Evolutionary conservation across 805 yeast genomes (phyloP), one percentile per base, ranked within the genome.

Genomic region (Candida palmyrensis): DNA sequence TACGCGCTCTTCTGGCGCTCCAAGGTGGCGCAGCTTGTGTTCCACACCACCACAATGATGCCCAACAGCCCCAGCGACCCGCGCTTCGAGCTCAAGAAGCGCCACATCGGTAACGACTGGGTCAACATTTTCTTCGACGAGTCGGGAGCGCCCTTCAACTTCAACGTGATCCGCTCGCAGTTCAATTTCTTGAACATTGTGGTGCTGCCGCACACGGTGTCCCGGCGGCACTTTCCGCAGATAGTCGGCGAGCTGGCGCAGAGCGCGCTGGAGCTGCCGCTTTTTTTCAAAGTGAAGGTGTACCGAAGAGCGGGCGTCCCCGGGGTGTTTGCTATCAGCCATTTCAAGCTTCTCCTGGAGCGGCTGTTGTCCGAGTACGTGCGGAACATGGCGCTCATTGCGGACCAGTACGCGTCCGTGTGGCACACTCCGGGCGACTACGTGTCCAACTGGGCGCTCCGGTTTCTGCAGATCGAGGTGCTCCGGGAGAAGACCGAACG

Each of bases 71-170:
- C 47, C 3, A 47, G 51, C 11, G 82, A 79, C 42, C 49, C 53
- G 3, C 47, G 49, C 12, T 62, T 56, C 18, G 69, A 78, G 11
- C 50, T 69, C 52, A 87, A 86, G 57, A 87, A 87, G 55, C 62
- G 88, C 35, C 96, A 87, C 51, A 82, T 87, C 41, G 96, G 96
- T 6, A 87, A 87, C 58, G 74, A 86, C 50, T 79, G 77, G 53
- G 92, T 87, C 36, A 83, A 81, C 48, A 75, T 87, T 16, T 87
- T 72, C 51, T 88, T 79, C 62, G 85, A 87, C 48, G 95, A 87
- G 45, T 76, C 87, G 2, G 70, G 66, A 5, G 54, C 57, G 4
- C 73, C 77, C 3, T 84, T 83, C 57, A 75, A 80, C 39, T 82
- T 84, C 61, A 82, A 82, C 45, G 55, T 76, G 27, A 75, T 86